Conservation (phyloP, 495 filamentous ascomycete species). For the Aspergillus bridgeri region DNA sequence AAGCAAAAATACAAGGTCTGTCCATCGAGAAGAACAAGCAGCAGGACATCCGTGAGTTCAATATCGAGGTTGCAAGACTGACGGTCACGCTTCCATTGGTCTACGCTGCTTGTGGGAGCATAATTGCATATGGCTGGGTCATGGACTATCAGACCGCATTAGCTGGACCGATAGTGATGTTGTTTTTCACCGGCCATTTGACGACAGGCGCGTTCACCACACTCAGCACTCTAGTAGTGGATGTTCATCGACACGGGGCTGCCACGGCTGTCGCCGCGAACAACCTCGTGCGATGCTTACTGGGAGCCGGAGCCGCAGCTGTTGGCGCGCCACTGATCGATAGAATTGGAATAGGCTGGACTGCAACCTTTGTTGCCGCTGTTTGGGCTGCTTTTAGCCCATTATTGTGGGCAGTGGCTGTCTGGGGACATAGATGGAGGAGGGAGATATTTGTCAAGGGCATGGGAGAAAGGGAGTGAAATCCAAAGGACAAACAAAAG, state of each 20-base stretch:
- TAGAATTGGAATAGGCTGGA: slow-evolving; percentile 47
- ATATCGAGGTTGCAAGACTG: slow-evolving; percentile 34
- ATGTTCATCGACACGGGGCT: slow-evolving; percentile 37
- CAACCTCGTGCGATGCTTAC: slow-evolving; percentile 45
- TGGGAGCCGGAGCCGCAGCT: slow-evolving; percentile 42
- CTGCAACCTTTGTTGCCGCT: slow-evolving; percentile 37
- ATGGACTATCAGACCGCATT: slow-evolving; percentile 34
- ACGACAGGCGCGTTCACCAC: slow-evolving; percentile 27
- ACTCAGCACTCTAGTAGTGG: slow-evolving; percentile 42
- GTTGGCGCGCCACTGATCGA: slow-evolving; percentile 39
- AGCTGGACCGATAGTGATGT: slow-evolving; percentile 34
- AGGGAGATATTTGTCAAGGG: slow-evolving; percentile 7
- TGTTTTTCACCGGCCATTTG: slow-evolving; percentile 40
- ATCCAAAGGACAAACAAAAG: not conserved
- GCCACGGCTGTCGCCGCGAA: slow-evolving; percentile 46
- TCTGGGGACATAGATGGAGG: slow-evolving; percentile 36
- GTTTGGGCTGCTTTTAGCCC: slow-evolving; percentile 29
- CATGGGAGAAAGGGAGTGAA: not conserved
- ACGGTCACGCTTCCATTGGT: slow-evolving; percentile 34
- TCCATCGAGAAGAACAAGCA: slow-evolving; percentile 36
- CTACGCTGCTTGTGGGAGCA: slow-evolving; percentile 22
- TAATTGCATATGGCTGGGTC: slow-evolving; percentile 49
- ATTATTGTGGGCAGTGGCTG: slow-evolving; percentile 32
- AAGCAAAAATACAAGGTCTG: slow-evolving; percentile 28
- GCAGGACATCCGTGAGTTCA: slow-evolving; percentile 36